Evolutionary conservation across 2,329 filamentous ascomycete genomes (phyloP), one percentile per base, ranked within the genome.

Genomic region (Xylaria sp.): DNA sequence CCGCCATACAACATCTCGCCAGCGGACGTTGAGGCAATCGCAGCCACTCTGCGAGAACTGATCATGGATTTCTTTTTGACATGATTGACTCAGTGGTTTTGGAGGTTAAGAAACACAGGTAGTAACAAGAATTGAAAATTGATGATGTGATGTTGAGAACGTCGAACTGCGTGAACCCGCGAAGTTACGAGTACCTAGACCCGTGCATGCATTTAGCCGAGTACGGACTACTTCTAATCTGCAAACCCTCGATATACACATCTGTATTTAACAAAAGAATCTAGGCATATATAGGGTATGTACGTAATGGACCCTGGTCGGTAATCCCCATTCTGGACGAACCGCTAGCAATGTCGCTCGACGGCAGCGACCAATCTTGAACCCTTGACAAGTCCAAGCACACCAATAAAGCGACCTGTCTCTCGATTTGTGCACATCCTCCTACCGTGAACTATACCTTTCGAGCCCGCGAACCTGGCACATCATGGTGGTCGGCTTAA

Each of bases 1-100:
- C 89, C 89, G 4, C 80, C 89, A 0, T 91, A 85, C 72, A 90
- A 83, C 50, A 78, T 87, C 19, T 84, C 79, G 0, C 73, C 74
- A 49, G 76, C 76, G 6, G 83, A 88, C 18, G 75, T 89, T 55
- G 76, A 82, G 57, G 70, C 73, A 39, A 81, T 89, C 53, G 84
- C 83, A 1, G 74, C 79, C 16, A 77, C 74, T 0, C 75, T 84
- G 2, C 72, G 71, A 3, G 73, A 69, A n/a, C 78, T 88, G 16
- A 72, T 89, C 19, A 70, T 75, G 11, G 80, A 82, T 49, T 80
- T 82, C 50, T 80, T 77, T 30, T 81, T 83, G 59, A 65, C 66
- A 7, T 51, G 49, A 35, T 6, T 23, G 13, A 35, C n/a, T 13
- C 11, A 1, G 18, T 34, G 23, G 23, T 13, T 35, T 3, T 8